Percentiles rank a stretch among this genome's conserved stretches.
Conservation (phyloP, 148 eudicot species). For the Rhododendron henanense region DNA sequence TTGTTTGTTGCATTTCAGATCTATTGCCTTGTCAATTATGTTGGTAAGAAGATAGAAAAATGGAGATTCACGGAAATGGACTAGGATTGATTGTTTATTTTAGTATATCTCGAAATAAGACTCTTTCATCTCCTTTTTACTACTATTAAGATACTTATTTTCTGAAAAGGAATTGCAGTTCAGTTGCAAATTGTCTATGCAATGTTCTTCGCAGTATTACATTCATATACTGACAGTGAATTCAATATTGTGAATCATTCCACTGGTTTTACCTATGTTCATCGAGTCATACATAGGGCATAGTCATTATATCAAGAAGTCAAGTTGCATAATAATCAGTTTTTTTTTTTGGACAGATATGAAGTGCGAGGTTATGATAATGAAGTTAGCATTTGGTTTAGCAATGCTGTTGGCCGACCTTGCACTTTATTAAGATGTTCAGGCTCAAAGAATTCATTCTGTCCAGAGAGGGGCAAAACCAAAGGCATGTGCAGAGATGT, state of each 20-base stretch:
- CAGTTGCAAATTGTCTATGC: neutral
- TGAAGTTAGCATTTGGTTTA: conserved; percentile 74
- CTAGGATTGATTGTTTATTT: neutral
- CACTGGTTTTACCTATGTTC: neutral
- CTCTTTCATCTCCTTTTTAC: neutral
- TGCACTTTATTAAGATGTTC: conserved; percentile 72
- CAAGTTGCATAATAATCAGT: neutral
- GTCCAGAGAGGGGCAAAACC: conserved; percentile 25
- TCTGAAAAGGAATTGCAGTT: neutral
- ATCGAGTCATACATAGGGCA: neutral
- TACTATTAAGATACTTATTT: neutral
- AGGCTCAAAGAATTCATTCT: conserved; percentile 21
- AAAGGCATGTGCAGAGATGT: conserved; percentile 56
- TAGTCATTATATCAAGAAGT: neutral
- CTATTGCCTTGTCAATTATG: neutral
- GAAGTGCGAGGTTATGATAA: conserved; percentile 55
- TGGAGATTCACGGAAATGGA: neutral
- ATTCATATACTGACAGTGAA: neutral
- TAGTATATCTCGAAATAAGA: neutral
- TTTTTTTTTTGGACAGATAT: conserved; percentile 41
- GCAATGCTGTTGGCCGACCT: conserved; percentile 77
- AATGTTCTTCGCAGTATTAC: neutral
- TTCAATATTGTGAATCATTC: neutral
- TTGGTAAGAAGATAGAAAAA: neutral
- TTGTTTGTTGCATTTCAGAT: neutral